phyloP scores from a whole-genome alignment of 305 asterid genomes.

The Andrographis paniculata region DNA sequence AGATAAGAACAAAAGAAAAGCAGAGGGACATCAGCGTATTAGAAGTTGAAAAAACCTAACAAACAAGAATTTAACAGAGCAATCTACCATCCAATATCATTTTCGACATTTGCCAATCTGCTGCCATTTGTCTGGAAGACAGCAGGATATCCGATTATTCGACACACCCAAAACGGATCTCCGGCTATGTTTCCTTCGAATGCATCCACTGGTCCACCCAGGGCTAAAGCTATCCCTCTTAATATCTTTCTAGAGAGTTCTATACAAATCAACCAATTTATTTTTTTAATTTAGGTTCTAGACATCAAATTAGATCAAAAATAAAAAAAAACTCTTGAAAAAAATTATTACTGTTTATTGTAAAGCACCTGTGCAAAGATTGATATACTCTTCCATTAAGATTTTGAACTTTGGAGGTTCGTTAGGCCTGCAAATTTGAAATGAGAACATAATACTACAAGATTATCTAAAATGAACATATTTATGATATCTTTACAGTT shows the following conservation, averaged over 20 bases:
- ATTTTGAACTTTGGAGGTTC: slow-evolving; percentile 49
- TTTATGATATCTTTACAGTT: slow-evolving; percentile 14
- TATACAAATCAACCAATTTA: slow-evolving; percentile 22
- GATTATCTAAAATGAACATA: too few relatives aligned
- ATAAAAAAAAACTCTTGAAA: too few relatives aligned
- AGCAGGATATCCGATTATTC: slow-evolving; percentile 79
- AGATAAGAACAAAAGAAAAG: slow-evolving; percentile 13
- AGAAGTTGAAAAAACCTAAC: slow-evolving; percentile 13
- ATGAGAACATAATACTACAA: not conserved
- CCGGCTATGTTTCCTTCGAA: slow-evolving; percentile 73
- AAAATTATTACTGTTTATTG: too few relatives aligned
- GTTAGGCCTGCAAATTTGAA: slow-evolving; percentile 48
- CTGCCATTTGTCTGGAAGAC: slow-evolving; percentile 24
- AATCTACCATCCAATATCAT: slow-evolving; percentile 61
- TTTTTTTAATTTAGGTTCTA: not conserved
- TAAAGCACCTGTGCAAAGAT: slow-evolving; percentile 63
- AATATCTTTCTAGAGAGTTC: slow-evolving; percentile 74
- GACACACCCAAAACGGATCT: slow-evolving; percentile 89
- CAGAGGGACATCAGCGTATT: slow-evolving; percentile 16
- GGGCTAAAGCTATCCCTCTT: slow-evolving; percentile 79
- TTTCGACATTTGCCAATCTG: slow-evolving; percentile 21
- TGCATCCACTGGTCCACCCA: slow-evolving; percentile 49
- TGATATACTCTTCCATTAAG: slow-evolving; percentile 63
- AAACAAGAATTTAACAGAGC: not conserved
- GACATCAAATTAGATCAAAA: slow-evolving; percentile 3